These are phyloP conservation scores for Hibiscus syriacus DNA, from an alignment of 345 rosid species.

Conservation along the genomic window DNA sequence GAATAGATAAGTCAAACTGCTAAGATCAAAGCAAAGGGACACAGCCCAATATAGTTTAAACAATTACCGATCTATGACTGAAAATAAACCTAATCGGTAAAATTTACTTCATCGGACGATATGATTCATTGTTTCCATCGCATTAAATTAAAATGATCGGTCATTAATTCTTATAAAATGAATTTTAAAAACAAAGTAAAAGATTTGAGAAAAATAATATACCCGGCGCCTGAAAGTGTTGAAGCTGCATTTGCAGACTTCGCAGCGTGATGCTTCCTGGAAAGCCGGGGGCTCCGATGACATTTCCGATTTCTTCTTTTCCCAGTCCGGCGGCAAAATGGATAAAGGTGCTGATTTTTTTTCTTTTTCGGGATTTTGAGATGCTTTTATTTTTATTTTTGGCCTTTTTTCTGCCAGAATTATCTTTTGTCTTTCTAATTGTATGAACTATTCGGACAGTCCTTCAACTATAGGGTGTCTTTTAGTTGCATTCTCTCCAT, in stretches of 20 bases:
- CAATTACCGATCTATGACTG: neutral
- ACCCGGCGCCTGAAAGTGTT: slow-evolving; percentile 70
- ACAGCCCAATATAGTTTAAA: neutral
- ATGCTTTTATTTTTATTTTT: neutral
- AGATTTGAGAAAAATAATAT: neutral
- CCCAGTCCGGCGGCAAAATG: neutral
- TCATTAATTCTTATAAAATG: neutral
- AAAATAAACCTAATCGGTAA: neutral
- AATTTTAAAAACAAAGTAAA: neutral
- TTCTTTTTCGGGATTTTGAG: no score
- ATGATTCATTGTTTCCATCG: neutral
- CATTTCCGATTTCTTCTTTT: slow-evolving; percentile 19
- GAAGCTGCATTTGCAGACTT: slow-evolving; percentile 77
- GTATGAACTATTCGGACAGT: no score
- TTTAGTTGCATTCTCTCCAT: no score
- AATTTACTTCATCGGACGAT: neutral
- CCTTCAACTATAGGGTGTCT: no score
- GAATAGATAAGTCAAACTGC: slow-evolving; percentile 4
- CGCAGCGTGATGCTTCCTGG: slow-evolving; percentile 64
- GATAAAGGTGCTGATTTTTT: neutral
- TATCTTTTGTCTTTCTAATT: no score
- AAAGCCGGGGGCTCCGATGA: slow-evolving; percentile 56
- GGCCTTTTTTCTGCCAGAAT: neutral
- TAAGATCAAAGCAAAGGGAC: neutral
- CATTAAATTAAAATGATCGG: neutral